Base-by-base conservation (phyloP, 352 stramenopile species). In the Phytophthora crassamura region DNA sequence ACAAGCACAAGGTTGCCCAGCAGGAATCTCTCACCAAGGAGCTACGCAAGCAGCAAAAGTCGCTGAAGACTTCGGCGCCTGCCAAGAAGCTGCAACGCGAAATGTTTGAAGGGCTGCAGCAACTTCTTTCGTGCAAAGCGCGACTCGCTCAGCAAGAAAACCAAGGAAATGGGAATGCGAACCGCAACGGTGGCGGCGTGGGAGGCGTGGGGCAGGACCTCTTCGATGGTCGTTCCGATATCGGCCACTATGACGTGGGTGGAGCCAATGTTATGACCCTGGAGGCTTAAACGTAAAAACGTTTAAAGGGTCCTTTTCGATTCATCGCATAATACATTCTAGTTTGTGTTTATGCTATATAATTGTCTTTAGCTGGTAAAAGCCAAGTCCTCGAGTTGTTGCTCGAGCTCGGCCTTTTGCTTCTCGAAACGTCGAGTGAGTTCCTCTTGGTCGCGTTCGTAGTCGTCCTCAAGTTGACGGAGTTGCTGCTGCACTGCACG, bases 1-100 rank as follows among this genome's bases (percentile, higher is more conserved):
- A 97, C 83, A 91, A 93, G 57, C 78, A 96, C 73, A 98, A 97
- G 60, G 78, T 97, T 42, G 75, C 82, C 20, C 90, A 98, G 67
- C 94, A 98, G 56, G 89, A 98, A 64, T 85, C 78, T 16, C 79
- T 98, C 35, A 89, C 85, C 0, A 97, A 97, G 68, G 85, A 96
- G 54, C 71, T 98, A 38, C 74, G 90, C 32, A 97, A 97, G 67
- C 89, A 97, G 61, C 90, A 98, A 55, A 94, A 94, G 65, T 68
- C 78, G 34, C 79, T 97, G 56, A 97, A 97, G 67, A 80, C 73
- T 38, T 93, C 91, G 51, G 77, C 93, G 14, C 72, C 70, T 12
- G 79, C 86, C 46, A 88, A 90, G 64, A 78, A 84, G 41, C 69
- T 84, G 49, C 93, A 98, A 65, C 80, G 85, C 47, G 70, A 84